phyloP scores from a whole-genome alignment of 2,329 filamentous ascomycete species.

The Diplodia seriata region DNA sequence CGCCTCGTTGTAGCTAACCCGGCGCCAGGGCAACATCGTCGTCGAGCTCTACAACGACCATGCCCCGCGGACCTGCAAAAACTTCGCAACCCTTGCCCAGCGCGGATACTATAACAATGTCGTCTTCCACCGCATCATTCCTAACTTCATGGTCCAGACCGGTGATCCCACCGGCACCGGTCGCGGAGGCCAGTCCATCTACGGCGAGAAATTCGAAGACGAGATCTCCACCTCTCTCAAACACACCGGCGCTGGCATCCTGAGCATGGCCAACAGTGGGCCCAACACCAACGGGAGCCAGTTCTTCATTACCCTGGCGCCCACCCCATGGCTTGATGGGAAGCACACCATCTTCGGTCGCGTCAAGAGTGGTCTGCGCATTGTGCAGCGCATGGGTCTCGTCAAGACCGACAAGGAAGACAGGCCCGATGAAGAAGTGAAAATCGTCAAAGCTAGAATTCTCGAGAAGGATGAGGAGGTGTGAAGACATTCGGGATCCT shows the following conservation, averaged over 20 bases:
- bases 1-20: constrained; percentile 25
- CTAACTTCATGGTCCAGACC: constrained; percentile 95
- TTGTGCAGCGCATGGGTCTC: constrained; percentile 87
- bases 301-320: constrained; percentile 94
- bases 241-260: constrained; percentile 90
- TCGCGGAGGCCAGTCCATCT: constrained; percentile 86
- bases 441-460: constrained; percentile 75
- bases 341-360: constrained; percentile 97
- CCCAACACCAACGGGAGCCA: constrained; percentile 93
- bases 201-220: constrained; percentile 91
- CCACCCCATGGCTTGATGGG: constrained; percentile 94
- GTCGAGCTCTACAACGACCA: constrained; percentile 90
- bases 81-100: constrained; percentile 80
- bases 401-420: constrained; percentile 86
- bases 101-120: constrained; percentile 88
- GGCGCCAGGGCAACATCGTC: constrained; percentile 74
- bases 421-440: constrained; percentile 80
- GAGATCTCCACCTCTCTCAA: constrained; percentile 81
- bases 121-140: constrained; percentile 92
- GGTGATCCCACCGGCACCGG: constrained; percentile 95
- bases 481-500: not conserved
- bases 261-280: constrained; percentile 96
- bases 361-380: constrained; percentile 80
- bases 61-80: constrained; percentile 86
- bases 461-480: constrained; percentile 62